Base-by-base conservation (phyloP, 331 rosid species). In the Quercus tomentella region DNA sequence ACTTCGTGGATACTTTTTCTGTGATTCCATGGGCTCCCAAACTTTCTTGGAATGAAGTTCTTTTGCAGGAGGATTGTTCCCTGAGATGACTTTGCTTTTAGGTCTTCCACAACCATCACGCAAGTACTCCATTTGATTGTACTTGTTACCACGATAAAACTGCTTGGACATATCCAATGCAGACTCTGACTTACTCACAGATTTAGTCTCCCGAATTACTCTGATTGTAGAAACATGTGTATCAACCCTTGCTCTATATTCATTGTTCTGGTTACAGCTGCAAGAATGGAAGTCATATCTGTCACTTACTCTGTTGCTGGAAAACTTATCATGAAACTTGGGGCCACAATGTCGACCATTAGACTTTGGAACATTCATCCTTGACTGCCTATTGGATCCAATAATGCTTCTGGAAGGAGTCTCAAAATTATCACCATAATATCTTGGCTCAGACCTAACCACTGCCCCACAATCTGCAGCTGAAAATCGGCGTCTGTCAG, bases 11-110 rank as follows among this genome's bases (percentile, higher is more conserved):
- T 88, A 87, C 85, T 91, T 94, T 88, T 92, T 94, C 62, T 82
- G 93, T 55, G 92, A 84, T 81, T 92, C 97, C 70, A 80, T 68
- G 61, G 97, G 97, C 82, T 96, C 99, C 97, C 99, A 96, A 65
- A 90, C 97, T 84, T 90, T 93, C 87, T 90, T 93, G 22, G 97
- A 65, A 74, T 93, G 89, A 84, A 81, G 80, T 71, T 95, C 99
- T 86, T 86, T 88, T 67, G 86, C 56, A 20, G 89, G 79, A 70
- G 89, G 63, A 88, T 82, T 80, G 85, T 78, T 89, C 84, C 87
- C 92, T 43, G 49, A 51, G 72, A 67, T 72, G 81, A 82, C 81
- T 88, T 92, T 93, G 87, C 75, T 84, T 91, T 86, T 93, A 79
- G 86, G 73, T 86, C 97, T 91, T 79, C 86, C 91, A 82, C 80